Evolutionary conservation across 192 early-diverging fungal genomes (phyloP).

Genomic region (Haplosporangium gracile): DNA sequence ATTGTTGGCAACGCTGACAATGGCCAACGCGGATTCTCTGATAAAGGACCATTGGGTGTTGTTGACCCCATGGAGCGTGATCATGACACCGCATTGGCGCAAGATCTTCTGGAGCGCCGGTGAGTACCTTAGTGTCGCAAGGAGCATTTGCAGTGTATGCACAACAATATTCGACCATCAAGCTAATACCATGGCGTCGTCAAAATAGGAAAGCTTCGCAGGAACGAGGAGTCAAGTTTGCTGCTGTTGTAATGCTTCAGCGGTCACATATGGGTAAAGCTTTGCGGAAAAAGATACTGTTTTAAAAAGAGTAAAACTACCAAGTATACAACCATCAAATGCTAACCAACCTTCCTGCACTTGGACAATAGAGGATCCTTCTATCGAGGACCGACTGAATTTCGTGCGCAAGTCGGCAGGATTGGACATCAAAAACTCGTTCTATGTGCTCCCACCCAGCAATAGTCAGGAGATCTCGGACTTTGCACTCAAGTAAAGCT

Average conservation of each 20-base stretch:
- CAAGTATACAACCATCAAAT: neutral
- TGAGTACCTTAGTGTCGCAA: conserved; percentile 28
- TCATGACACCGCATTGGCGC: conserved; percentile 67
- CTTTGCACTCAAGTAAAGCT: conserved; percentile 73
- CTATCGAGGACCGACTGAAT: conserved; percentile 76
- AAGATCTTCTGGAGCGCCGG: conserved; percentile 79
- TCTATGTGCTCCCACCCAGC: conserved; percentile 73
- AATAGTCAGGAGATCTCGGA: conserved; percentile 65
- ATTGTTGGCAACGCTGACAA: conserved; percentile 10
- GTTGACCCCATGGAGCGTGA: conserved; percentile 74
- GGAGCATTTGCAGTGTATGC: neutral
- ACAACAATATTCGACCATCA: neutral
- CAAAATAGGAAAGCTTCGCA: conserved; percentile 68
- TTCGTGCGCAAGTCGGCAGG: conserved; percentile 76
- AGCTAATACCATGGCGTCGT: neutral
- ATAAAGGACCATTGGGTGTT: conserved; percentile 56
- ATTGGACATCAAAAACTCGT: conserved; percentile 76
- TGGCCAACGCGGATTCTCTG: conserved; percentile 21
- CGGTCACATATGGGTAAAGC: conserved; percentile 66
- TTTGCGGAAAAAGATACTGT: neutral
- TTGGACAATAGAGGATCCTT: conserved; percentile 65
- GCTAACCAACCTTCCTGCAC: neutral
- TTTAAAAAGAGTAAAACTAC: too few relatives aligned
- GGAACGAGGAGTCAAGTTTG: conserved; percentile 81
- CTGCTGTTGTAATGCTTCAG: conserved; percentile 76